phyloP scores from a whole-genome alignment of 2,329 filamentous ascomycete species.

The Zasmidium cellare region DNA sequence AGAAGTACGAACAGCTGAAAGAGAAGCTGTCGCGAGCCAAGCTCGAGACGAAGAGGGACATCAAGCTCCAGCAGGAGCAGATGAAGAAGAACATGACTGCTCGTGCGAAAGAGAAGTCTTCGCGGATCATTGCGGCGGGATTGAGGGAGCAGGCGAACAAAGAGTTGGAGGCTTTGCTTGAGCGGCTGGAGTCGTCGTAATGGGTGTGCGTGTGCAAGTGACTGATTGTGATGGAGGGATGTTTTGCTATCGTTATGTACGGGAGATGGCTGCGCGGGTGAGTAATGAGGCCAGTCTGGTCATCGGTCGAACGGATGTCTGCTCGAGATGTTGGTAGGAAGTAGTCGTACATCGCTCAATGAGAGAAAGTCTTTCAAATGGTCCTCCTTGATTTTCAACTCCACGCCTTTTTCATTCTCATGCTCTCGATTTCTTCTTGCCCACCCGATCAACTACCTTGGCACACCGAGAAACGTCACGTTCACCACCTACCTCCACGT shows the following conservation, averaged over 20 bases:
- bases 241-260: no score
- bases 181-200: not conserved
- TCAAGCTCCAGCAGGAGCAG: not conserved
- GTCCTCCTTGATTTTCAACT: no score
- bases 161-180: conserved; percentile 1
- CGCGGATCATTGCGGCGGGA: not conserved
- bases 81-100: not conserved
- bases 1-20: conserved; percentile 31
- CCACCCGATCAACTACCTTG: not conserved
- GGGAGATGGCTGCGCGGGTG: no score
- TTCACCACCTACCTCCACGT: no score
- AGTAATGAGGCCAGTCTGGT: no score
- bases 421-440: not conserved
- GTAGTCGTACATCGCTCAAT: no score
- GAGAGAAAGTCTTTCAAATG: no score
- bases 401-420: no score
- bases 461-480: not conserved
- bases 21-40: not conserved
- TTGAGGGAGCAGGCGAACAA: conserved; percentile 5
- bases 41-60: not conserved
- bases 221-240: no score
- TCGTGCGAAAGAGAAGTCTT: not conserved
- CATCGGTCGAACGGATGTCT: no score
- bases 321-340: no score
- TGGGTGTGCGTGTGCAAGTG: not conserved